Evolutionary conservation across 2,329 filamentous ascomycete species (phyloP), one percentile per base, ranked within the genome.

Genomic region (Scolecobasidium constrictum): DNA sequence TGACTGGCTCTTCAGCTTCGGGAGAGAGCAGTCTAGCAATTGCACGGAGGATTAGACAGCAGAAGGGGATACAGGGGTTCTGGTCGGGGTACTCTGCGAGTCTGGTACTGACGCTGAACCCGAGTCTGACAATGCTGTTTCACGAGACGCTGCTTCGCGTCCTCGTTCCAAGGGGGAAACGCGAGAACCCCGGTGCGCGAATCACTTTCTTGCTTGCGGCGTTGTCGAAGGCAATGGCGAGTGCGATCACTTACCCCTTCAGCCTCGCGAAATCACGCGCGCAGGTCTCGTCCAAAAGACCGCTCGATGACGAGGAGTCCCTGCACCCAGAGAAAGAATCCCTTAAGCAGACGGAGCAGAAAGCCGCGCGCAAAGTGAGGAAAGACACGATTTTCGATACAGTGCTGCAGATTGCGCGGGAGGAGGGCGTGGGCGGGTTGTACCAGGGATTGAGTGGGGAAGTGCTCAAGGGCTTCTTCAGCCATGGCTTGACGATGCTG

Each of bases 61-160:
- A 90, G 56, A 83, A 81, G 51, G 86, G 87, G 0, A 46, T 87
- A 7, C 56, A 67, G 35, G 86, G 86, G 2, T 81, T 94, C 53
- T 94, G 87, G 88, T 81, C 86, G 1, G 87, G 87, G 1, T 94
- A 94, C 59, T 85, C 83, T 16, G 86, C 86, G 2, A 81, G 75
- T 17, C 60, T 94, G 45, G 71, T 94, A 31, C 64, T 94, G 40
- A 88, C 87, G 1, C 68, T 94, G 20, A 94, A 94, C 53, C 87
- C 88, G 1, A 81, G 82, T 49, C 73, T 94, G 49, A 94, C 88
- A 0, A 88, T 94, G 57, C 79, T 90, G 51, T 66, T 94, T 21
- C 85, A 93, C 54, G 80, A 86, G 51, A 64, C 80, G 5, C 65
- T 92, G 16, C 79, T 81, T 50, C 71, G 75, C 41, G 56, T 68